Conservation (phyloP, 208 protist genomes). For the Lotmaria passim region DNA sequence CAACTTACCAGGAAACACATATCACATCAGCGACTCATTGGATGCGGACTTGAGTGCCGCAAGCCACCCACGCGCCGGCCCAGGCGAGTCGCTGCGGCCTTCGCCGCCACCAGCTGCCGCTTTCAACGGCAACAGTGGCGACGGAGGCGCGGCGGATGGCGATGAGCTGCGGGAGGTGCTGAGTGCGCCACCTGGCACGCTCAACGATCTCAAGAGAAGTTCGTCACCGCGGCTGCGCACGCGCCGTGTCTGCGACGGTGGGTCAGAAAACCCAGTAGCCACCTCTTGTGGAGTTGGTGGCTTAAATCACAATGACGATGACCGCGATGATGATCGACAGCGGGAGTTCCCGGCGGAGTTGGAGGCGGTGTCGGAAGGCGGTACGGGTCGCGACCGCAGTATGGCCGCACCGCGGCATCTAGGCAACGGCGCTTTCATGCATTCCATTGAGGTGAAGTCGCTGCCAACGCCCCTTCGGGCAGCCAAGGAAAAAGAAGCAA, state of each 20-base stretch:
- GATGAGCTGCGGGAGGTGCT: constrained; percentile 17
- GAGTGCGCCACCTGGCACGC: constrained; percentile 7
- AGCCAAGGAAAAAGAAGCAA: background rate
- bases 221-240: constrained; percentile 1
- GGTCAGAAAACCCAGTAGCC: background rate
- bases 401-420: background rate
- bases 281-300: too few species aligned
- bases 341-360: background rate
- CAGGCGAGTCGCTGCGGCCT: constrained; percentile 3
- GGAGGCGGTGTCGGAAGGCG: constrained; percentile 11
- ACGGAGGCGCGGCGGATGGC: background rate
- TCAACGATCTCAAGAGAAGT: constrained; percentile 3
- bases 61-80: background rate
- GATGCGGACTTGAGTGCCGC: background rate
- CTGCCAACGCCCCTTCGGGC: background rate
- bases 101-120: background rate
- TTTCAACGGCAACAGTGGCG: background rate
- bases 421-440: background rate
- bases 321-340: background rate
- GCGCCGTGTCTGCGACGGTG: constrained; percentile 3
- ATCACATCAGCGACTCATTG: background rate
- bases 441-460: background rate
- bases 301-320: background rate
- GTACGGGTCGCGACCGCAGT: background rate
- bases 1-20: background rate